phyloP scores from a whole-genome alignment of 2,329 filamentous ascomycete species.

The Pyricularia sp. region DNA sequence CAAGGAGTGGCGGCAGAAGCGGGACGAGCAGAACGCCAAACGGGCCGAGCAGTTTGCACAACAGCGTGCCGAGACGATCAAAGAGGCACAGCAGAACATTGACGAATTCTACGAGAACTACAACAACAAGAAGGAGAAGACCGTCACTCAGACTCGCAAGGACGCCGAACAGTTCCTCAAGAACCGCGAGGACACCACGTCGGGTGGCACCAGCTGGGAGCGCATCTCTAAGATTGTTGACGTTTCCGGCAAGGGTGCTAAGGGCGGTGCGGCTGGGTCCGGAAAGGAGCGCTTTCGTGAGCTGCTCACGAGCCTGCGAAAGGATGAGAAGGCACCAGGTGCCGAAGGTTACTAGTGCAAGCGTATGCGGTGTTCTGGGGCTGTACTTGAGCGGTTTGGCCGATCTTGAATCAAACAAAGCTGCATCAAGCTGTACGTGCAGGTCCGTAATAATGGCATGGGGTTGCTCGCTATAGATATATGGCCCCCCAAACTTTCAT shows the following conservation, averaged over 20 bases:
- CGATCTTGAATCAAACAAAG: not conserved
- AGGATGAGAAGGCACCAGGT: slow-evolving; percentile 79
- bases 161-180: slow-evolving; percentile 91
- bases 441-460: not conserved
- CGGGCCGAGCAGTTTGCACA: slow-evolving; percentile 74
- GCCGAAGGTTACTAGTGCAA: slow-evolving; percentile 51
- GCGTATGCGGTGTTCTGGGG: not conserved
- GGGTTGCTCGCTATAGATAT: not conserved
- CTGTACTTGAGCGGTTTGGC: not conserved
- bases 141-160: slow-evolving; percentile 74
- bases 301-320: slow-evolving; percentile 74
- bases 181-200: slow-evolving; percentile 83
- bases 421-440: not conserved
- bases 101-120: slow-evolving; percentile 99
- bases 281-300: slow-evolving; percentile 97
- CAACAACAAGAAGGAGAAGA: slow-evolving; percentile 96
- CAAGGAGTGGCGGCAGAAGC: slow-evolving; percentile 83
- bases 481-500: not conserved
- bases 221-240: slow-evolving; percentile 97
- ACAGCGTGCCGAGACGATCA: slow-evolving; percentile 77
- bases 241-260: slow-evolving; percentile 82
- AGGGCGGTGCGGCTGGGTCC: slow-evolving; percentile 78
- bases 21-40: slow-evolving; percentile 73
- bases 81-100: slow-evolving; percentile 86
- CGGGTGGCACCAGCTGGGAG: slow-evolving; percentile 96